Conservation (phyloP, 331 rosid species). For the Ulmus americana region DNA sequence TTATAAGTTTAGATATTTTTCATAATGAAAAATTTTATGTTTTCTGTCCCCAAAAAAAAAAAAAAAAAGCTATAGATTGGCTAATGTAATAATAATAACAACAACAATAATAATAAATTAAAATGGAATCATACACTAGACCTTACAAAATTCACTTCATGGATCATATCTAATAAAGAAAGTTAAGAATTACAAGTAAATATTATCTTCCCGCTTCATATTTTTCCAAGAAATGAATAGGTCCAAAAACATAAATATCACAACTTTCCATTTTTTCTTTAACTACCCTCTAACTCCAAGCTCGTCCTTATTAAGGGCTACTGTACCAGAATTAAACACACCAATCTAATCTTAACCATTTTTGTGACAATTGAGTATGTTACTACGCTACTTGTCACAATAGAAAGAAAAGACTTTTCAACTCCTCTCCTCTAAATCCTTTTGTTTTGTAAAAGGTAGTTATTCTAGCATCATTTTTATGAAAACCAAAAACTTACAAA, state of each 20-base stretch:
- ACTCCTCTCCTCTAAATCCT: slow-evolving; percentile 6
- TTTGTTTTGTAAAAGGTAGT: background rate
- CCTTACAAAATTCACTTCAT: too few relatives aligned
- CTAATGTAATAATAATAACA: too few relatives aligned
- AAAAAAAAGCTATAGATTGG: too few relatives aligned
- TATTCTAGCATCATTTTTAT: too few relatives aligned
- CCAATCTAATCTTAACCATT: background rate
- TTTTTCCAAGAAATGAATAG: slow-evolving; percentile 21
- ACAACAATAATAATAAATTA: too few relatives aligned
- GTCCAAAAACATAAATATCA: slow-evolving; percentile 11
- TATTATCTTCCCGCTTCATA: slow-evolving; percentile 30
- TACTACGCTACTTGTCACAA: background rate
- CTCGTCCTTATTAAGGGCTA: slow-evolving; percentile 13
- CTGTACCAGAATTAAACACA: background rate
- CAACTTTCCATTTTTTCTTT: slow-evolving; percentile 19
- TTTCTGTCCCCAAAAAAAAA: too few relatives aligned
- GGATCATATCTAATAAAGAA: background rate
- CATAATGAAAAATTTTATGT: too few relatives aligned
- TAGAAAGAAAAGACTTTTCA: background rate
- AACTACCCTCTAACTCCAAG: slow-evolving; percentile 18
- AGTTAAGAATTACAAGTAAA: background rate
- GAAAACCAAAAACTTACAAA: too few relatives aligned
- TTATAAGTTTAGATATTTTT: too few relatives aligned
- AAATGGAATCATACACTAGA: too few relatives aligned
- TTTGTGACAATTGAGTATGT: background rate